phyloP scores from a whole-genome alignment of 2,329 filamentous ascomycete genomes.

The Mycosphaerelloides madeirae region DNA sequence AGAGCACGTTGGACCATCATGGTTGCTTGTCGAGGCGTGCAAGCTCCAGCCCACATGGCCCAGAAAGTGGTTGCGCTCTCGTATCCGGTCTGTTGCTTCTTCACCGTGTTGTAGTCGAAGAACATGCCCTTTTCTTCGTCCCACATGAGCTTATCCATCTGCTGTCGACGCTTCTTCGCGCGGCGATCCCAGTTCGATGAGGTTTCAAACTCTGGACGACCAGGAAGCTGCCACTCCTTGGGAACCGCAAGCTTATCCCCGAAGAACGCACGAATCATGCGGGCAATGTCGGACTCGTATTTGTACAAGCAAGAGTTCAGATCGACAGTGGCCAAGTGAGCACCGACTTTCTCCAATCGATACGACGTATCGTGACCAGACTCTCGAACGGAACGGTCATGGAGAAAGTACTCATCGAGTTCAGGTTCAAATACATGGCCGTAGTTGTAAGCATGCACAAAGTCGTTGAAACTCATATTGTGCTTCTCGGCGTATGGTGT shows the following conservation, averaged over 20 bases:
- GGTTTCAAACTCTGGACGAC: slow-evolving; percentile 63
- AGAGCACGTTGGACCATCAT: slow-evolving; percentile 74
- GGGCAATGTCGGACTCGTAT: slow-evolving; percentile 90
- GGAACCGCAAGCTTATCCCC: slow-evolving; percentile 78
- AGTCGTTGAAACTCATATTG: slow-evolving; percentile 74
- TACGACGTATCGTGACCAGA: slow-evolving; percentile 97
- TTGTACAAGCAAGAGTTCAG: slow-evolving; percentile 94
- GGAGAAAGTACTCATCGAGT: slow-evolving; percentile 90
- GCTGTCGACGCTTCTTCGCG: slow-evolving; percentile 74
- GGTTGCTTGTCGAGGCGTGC: slow-evolving; percentile 79
- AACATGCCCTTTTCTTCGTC: slow-evolving; percentile 89
- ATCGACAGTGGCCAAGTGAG: slow-evolving; percentile 87
- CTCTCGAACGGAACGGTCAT: slow-evolving; percentile 91
- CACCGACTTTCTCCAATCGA: slow-evolving; percentile 81
- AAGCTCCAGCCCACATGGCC: slow-evolving; percentile 92
- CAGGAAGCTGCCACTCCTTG: slow-evolving; percentile 69
- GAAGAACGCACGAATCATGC: slow-evolving; percentile 79
- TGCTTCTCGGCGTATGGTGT: slow-evolving; percentile 80
- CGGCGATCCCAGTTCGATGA: slow-evolving; percentile 88
- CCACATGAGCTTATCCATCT: slow-evolving; percentile 93
- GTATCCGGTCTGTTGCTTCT: slow-evolving; percentile 74
- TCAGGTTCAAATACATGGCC: slow-evolving; percentile 74
- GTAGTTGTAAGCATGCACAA: slow-evolving; percentile 83
- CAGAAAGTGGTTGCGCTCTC: slow-evolving; percentile 94
- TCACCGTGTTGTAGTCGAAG: slow-evolving; percentile 91